Base-by-base conservation (phyloP, 306 rosid genomes). In the Pyrus betulifolia region DNA sequence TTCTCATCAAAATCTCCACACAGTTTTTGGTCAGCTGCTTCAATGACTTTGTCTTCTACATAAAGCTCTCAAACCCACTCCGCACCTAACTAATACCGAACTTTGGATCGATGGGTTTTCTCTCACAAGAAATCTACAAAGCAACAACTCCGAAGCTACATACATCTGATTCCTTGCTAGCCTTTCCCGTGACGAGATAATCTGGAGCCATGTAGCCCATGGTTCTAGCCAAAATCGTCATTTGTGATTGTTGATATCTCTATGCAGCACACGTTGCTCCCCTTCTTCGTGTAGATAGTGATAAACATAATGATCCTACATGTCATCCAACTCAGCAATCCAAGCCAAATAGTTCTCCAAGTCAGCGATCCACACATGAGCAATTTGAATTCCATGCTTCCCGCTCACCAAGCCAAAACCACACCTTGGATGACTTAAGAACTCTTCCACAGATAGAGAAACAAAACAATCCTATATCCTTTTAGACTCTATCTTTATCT, bases 11-110 rank as follows among this genome's bases (percentile, higher is more conserved):
- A 74, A 3, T 74, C 75, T 13, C 71, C 71, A 12, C 58, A 6
- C 4, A 68, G 14, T 46, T 35, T 80, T 11, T 46, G 19, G 23
- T 74, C 71, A 5, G 38, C 75, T 68, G 76, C 79, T 67, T 74
- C 22, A 6, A 31, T 38, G 5, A 68, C 38, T 19, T 13, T 23
- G 2, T 58, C 54, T 13, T 33, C 76, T 31, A 74, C 52, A 44
- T 74, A 33, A 4, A 82, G 77, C 74, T 23, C 66, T 77, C 80
- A 78, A 55, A 74, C 74, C 82, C 83, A 70, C 15, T 74, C 77
- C 5, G 78, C 1, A 18, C 6, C 2, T 65, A 1, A 72, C 80
- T 25, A 75, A 72, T 30, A 4, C 33, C 33, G 0, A 30, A 30
- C 33, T 30, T 30, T 30, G 33, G 31, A 30, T 30, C 31, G 33